Evolutionary conservation across 352 stramenopile species (phyloP).

Genomic region (Halophytophthora batemanensis): DNA sequence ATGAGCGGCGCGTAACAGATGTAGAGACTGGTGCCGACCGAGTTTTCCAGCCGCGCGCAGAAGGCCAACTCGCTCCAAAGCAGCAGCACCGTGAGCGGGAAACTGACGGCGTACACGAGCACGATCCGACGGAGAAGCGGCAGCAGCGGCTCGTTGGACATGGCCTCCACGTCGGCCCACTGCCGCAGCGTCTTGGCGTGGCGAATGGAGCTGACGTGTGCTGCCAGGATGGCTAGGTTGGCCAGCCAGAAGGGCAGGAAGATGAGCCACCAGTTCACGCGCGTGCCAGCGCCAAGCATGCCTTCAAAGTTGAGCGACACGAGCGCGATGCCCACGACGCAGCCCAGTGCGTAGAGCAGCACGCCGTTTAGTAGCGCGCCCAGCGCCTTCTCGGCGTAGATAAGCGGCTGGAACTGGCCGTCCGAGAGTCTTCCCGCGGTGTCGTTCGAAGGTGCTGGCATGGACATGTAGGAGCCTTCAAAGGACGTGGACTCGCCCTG

Average conservation of each 20-base stretch:
- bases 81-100: constrained; percentile 66
- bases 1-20: constrained; percentile 77
- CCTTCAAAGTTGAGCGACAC: constrained; percentile 80
- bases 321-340: constrained; percentile 61
- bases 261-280: constrained; percentile 78
- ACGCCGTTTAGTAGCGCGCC: constrained; percentile 70
- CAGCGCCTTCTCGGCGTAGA: constrained; percentile 77
- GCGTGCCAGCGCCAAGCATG: constrained; percentile 30
- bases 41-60: constrained; percentile 62
- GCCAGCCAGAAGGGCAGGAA: constrained; percentile 82
- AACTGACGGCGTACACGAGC: constrained; percentile 69
- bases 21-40: constrained; percentile 59
- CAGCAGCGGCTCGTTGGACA: constrained; percentile 80
- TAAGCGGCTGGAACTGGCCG: constrained; percentile 69
- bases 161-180: constrained; percentile 76
- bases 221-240: constrained; percentile 56
- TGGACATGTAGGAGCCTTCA: constrained; percentile 75
- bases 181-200: constrained; percentile 63
- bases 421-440: constrained; percentile 22
- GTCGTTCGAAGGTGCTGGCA: constrained; percentile 32
- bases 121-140: constrained; percentile 73
- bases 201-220: constrained; percentile 58
- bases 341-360: constrained; percentile 75
- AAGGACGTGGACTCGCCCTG: constrained; percentile 43
- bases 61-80: constrained; percentile 84